Base-by-base conservation (phyloP, 768 basidiomycete genomes). In the Amyloporia xantha region DNA sequence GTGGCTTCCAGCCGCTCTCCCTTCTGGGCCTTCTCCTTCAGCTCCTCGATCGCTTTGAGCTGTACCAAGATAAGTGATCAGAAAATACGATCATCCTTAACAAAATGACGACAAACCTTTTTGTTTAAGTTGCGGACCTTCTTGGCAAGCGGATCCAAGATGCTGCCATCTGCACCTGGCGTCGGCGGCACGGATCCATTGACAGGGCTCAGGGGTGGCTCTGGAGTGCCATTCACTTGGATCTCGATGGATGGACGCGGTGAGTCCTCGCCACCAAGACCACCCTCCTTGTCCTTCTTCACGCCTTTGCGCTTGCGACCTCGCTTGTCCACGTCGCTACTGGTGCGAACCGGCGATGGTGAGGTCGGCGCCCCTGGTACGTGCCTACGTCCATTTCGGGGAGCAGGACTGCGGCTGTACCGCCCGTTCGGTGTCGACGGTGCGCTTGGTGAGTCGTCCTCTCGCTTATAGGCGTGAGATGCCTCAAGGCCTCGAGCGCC, bases 41-140 rank as follows among this genome's bases (percentile, higher is more conserved):
- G 80, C 61, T 98, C 94, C 19, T 97, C 92, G 56, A 99, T 98
- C n/a, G 95, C 95, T 66, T 96, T 97, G 56, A 99, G 75, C 93
- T 96, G 56, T 30, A 48, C n/a, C 9, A 30, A 48, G 21, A 13
- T 40, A 6, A 55, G 26, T n/a, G n/a, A n/a, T n/a, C 47, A 51
- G 44, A 23, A 47, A 36, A 33, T 15, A 33, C 7, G 9, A 33
- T 19, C 17, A 43, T 15, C 11, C 15, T 19, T 7, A 33, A 33
- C 30, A 33, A 7, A 33, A 15, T n/a, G 9, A 38, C 20, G 20
- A 37, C 33, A 33, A 19, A 44, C 93, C 84, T 96, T 99, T 77
- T 99, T 99, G 64, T 80, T 90, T 66, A 99, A 61, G 65, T 96
- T 97, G 59, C 96, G 76, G 41, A 87, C 78, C 77, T 95, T 97